Conservation (phyloP, 768 basidiomycete genomes). For the Leccinum obscurum region DNA sequence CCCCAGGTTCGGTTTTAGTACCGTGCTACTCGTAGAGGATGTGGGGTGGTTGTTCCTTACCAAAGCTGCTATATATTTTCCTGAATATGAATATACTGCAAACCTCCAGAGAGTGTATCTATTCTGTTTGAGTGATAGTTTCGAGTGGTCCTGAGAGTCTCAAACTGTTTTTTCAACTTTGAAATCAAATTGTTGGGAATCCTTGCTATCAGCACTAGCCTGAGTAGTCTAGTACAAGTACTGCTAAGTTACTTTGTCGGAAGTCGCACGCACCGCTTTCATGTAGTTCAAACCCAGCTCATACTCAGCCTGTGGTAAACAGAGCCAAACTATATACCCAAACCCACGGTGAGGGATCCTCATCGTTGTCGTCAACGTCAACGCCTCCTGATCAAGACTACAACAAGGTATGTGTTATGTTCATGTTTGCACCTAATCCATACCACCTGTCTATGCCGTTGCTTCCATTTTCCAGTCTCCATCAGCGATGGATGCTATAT, state of each 20-base stretch:
- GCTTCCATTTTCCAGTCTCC: background rate
- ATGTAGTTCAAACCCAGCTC: constrained; percentile 1
- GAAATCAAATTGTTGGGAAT: background rate
- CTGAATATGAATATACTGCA: background rate
- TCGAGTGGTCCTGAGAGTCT: background rate
- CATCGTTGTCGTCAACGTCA: constrained; percentile 30
- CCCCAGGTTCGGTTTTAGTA: constrained; percentile 9
- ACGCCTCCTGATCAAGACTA: constrained; percentile 26
- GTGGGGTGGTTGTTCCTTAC: constrained; percentile 34
- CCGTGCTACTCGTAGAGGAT: constrained; percentile 4
- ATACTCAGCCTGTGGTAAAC: constrained; percentile 21
- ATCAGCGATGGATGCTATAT: constrained; percentile 34
- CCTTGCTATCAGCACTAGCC: too few species aligned
- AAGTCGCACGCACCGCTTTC: too few species aligned
- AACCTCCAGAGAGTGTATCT: background rate
- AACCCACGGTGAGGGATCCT: constrained; percentile 5
- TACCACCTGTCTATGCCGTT: background rate
- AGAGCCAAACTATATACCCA: constrained; percentile 28
- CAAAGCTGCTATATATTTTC: constrained; percentile 31
- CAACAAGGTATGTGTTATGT: constrained; percentile 31
- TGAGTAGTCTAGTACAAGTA: too few species aligned
- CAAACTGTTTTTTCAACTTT: background rate
- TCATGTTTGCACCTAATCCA: background rate
- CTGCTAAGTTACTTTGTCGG: background rate
- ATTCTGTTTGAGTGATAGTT: background rate